Evolutionary conservation across 2,329 filamentous ascomycete species (phyloP).

Genomic region (Trematosphaeria pertusa): DNA sequence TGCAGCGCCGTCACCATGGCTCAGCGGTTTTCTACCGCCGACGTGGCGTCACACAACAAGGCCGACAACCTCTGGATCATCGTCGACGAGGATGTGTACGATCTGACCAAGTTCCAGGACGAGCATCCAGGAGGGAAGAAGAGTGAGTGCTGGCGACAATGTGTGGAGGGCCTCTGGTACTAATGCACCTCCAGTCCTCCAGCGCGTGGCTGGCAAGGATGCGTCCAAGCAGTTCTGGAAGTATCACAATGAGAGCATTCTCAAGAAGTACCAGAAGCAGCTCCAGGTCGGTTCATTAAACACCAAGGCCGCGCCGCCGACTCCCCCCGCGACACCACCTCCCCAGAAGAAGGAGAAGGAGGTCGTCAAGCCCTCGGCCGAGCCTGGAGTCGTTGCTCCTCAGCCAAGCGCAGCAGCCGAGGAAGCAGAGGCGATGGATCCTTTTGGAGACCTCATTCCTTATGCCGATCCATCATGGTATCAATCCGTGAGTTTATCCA

Average conservation of each 20-base stretch:
- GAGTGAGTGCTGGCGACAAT: conserved; percentile 56
- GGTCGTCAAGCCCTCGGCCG: conserved; percentile 63
- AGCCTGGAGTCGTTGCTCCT: conserved; percentile 60
- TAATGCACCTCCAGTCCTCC: conserved; percentile 58
- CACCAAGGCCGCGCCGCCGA: conserved; percentile 69
- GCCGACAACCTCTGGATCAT: conserved; percentile 84
- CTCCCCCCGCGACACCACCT: conserved; percentile 58
- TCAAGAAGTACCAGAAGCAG: conserved; percentile 68
- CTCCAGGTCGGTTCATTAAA: conserved; percentile 77
- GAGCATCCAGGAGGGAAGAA: conserved; percentile 72
- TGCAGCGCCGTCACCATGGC: conserved; percentile 67
- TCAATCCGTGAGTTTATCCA: conserved; percentile 73
- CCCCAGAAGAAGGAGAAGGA: conserved; percentile 56
- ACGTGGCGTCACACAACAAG: conserved; percentile 93
- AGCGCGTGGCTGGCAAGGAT: conserved; percentile 70
- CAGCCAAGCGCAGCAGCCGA: conserved; percentile 52
- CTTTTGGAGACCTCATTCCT: conserved; percentile 85
- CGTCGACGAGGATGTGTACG: conserved; percentile 94
- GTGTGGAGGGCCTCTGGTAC: background rate
- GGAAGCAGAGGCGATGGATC: conserved; percentile 77
- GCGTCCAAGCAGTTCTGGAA: conserved; percentile 74
- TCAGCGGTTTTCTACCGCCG: conserved; percentile 80
- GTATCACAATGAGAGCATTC: conserved; percentile 66
- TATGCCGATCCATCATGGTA: conserved; percentile 96
- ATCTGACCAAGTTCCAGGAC: conserved; percentile 73